These are phyloP conservation scores for Kodamaea sp. DNA, from an alignment of 1,139 yeast species.

Conservation along the genomic window DNA sequence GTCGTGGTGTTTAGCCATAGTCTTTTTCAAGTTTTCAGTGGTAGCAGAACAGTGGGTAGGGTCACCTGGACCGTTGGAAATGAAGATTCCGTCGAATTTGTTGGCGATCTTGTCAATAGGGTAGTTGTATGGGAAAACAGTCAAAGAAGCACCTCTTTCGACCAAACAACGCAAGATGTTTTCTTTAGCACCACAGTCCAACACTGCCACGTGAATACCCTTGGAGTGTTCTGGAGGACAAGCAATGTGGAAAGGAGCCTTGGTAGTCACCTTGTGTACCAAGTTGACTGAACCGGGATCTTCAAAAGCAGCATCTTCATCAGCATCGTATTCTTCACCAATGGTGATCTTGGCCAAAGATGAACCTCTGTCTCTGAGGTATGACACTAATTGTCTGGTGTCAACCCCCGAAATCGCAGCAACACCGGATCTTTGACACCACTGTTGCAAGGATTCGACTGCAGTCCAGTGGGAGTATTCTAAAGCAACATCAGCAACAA, in stretches of 20 bases:
- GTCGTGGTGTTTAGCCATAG: slow-evolving; percentile 62
- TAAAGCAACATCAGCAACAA: slow-evolving; percentile 93
- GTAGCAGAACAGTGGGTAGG: slow-evolving; percentile 92
- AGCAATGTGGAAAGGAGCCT: slow-evolving; percentile 87
- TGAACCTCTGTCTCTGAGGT: slow-evolving; percentile 93
- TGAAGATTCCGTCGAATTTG: slow-evolving; percentile 91
- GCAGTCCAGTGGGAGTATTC: slow-evolving; percentile 99
- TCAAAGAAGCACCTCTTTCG: slow-evolving; percentile 91
- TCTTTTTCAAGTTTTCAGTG: slow-evolving; percentile 68
- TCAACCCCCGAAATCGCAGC: slow-evolving; percentile 98
- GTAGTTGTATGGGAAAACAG: slow-evolving; percentile 94
- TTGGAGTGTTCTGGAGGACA: slow-evolving; percentile 61
- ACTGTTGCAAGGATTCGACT: slow-evolving; percentile 87
- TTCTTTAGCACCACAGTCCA: slow-evolving; percentile 98
- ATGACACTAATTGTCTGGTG: slow-evolving; percentile 90
- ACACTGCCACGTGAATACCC: slow-evolving; percentile 79
- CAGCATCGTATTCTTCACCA: slow-evolving; percentile 89
- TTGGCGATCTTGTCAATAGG: slow-evolving; percentile 89
- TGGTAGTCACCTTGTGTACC: slow-evolving; percentile 92
- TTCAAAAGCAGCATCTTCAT: slow-evolving; percentile 85
- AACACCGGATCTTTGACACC: slow-evolving; percentile 96
- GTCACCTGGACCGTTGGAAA: slow-evolving; percentile 98
- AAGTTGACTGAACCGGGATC: slow-evolving; percentile 92
- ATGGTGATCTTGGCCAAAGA: slow-evolving; percentile 86
- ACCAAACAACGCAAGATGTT: slow-evolving; percentile 92